Evolutionary conservation across 176 grass and related monocot species (phyloP).

Genomic region (Aegilops longissima): DNA sequence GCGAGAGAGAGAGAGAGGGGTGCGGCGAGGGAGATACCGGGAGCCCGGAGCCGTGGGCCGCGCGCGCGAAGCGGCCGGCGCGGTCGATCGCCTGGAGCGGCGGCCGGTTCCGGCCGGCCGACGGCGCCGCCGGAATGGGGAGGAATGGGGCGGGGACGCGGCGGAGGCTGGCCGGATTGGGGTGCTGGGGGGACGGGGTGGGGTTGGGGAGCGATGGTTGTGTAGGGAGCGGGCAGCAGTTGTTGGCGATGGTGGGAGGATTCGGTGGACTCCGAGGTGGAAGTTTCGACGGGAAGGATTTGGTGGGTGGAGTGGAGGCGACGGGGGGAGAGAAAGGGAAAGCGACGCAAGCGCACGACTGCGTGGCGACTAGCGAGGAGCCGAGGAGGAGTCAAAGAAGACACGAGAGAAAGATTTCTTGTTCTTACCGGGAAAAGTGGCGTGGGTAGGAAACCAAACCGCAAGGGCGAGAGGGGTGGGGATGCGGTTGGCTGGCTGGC

Average conservation of each 20-base stretch:
- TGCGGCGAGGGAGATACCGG: background rate
- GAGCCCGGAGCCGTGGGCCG: background rate
- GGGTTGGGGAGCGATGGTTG: background rate
- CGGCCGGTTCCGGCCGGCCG: background rate
- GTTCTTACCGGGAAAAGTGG: background rate
- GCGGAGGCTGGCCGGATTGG: background rate
- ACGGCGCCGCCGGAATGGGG: background rate
- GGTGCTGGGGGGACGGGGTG: background rate
- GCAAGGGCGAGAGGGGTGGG: background rate
- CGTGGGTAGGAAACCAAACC: no score
- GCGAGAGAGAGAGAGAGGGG: background rate
- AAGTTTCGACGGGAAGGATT: slow-evolving; percentile 38
- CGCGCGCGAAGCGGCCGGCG: background rate
- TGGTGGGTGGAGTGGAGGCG: background rate
- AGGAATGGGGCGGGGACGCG: background rate
- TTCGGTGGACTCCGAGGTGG: slow-evolving; percentile 29
- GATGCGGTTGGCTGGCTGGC: background rate
- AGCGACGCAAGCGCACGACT: slow-evolving; percentile 15
- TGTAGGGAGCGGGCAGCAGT: background rate
- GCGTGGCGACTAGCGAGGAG: background rate
- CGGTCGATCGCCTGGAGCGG: no score
- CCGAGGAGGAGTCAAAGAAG: background rate
- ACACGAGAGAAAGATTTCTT: background rate
- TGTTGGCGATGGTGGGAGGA: slow-evolving; percentile 25
- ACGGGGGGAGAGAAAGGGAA: background rate